Evolutionary conservation across 768 basidiomycete species (phyloP), one percentile per base, ranked within the genome.

Genomic region (Collybiopsis confluens): DNA sequence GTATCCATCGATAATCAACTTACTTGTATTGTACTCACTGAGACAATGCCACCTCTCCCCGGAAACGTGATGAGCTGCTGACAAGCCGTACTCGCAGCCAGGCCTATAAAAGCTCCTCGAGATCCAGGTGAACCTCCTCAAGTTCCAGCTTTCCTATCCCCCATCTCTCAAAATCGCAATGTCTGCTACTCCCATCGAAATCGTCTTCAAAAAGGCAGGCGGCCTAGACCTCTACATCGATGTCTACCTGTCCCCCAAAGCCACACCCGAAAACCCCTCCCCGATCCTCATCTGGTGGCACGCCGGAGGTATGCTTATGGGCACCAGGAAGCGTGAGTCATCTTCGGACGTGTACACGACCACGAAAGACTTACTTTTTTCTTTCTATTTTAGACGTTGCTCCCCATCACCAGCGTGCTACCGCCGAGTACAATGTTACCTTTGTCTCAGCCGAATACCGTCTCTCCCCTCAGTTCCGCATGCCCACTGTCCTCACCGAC

Each of bases 231-330:
- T 71, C 13, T 50, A 28, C 13, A 65, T 73, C 59, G 71, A 73
- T 54, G 64, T 73, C 4, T 73, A 69, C 54, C 27, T 72, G 2
- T 70, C 71, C 0, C 57, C 61, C 21, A 58, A 37, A 10, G 68
- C 68, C 9, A 66, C 66, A 1, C 59, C 61, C 52, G 59, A 60
- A 20, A 58, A 54, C 20, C 66, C 64, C 26, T 68, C 55, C 2
- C 70, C 71, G 0, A 58, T 71, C 16, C 45, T 70, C n/a, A 46
- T 70, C 21, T 72, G 71, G 70, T 73, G 68, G 69, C 70, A 72
- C 56, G 70, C 70, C 66, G 70, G 70, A 3, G 70, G 70, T 16
- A 54, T 72, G 10, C 57, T 72, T 33, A 33, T 33, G 30, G 30
- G n/a, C n/a, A n/a, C 21, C 65, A 69, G 62, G 68, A 62, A 36